Conservation (phyloP, 1,139 yeast genomes). For the Blastobotrys proliferans region DNA sequence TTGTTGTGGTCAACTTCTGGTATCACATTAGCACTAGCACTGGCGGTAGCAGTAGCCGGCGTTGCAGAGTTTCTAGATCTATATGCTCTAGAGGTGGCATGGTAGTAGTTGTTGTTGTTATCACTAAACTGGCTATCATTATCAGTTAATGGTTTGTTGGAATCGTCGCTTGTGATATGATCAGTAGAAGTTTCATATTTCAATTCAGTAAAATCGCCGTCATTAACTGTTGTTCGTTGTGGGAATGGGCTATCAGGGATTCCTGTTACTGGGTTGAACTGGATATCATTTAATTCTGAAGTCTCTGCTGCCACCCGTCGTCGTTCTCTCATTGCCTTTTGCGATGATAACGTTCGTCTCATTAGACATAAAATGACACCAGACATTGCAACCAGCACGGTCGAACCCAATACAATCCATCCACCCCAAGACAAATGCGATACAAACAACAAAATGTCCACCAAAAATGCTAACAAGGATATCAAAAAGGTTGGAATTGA, state of each 20-base stretch:
- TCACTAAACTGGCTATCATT: slow-evolving; percentile 1
- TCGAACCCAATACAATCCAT: slow-evolving; percentile 48
- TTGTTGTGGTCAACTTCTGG: neutral
- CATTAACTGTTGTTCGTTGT: neutral
- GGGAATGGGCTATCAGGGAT: too few species aligned
- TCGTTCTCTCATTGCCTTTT: slow-evolving; percentile 38
- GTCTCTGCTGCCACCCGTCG: too few species aligned
- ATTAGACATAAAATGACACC: slow-evolving; percentile 45
- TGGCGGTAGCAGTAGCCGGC: neutral
- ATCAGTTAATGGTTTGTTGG: slow-evolving; percentile 18
- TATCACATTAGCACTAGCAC: slow-evolving; percentile 26
- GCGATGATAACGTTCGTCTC: slow-evolving; percentile 50
- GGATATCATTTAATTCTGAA: slow-evolving; percentile 23
- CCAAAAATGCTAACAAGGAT: slow-evolving; percentile 48
- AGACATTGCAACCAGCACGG: slow-evolving; percentile 41
- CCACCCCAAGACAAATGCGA: slow-evolving; percentile 53
- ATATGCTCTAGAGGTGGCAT: slow-evolving; percentile 13
- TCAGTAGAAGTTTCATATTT: slow-evolving; percentile 17
- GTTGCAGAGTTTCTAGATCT: slow-evolving; percentile 8
- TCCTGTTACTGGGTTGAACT: slow-evolving; percentile 11
- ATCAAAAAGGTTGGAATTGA: slow-evolving; percentile 46
- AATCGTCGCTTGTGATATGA: slow-evolving; percentile 11
- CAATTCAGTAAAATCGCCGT: slow-evolving; percentile 22
- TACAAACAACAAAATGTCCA: slow-evolving; percentile 50
- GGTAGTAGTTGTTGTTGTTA: too few species aligned